Conservation (phyloP, 176 grass and related monocot species). For the Cenchrus fungigraminus region DNA sequence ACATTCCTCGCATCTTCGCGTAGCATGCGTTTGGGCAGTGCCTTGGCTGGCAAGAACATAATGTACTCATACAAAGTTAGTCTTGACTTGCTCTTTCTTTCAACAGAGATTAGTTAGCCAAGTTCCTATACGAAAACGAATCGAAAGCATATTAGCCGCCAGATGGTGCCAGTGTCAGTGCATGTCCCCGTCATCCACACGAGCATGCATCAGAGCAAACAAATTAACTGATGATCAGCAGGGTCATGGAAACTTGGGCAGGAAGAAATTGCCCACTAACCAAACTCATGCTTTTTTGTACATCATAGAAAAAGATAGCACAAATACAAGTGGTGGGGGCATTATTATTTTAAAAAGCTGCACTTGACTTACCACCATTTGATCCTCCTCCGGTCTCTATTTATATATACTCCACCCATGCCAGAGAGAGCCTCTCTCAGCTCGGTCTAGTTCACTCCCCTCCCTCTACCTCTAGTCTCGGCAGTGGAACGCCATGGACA, state of each 20-base stretch:
- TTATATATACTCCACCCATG: not conserved
- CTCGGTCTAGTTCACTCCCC: too few relatives aligned
- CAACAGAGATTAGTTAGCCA: not conserved
- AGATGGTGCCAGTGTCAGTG: not conserved
- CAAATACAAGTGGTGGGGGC: not conserved
- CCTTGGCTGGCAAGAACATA: not conserved
- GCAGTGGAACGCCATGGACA: not conserved
- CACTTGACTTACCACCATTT: not conserved
- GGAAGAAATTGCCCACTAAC: not conserved
- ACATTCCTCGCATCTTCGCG: not conserved
- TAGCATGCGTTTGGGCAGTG: not conserved
- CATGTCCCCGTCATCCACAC: not conserved
- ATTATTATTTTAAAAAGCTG: not conserved
- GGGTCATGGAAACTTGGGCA: not conserved
- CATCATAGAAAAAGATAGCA: not conserved
- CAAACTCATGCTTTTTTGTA: not conserved
- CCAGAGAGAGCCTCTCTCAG: not conserved
- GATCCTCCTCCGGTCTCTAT: not conserved
- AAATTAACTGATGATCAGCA: not conserved
- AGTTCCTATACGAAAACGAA: not conserved
- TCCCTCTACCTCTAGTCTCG: not conserved
- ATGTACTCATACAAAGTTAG: not conserved
- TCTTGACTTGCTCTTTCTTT: not conserved
- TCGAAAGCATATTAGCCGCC: not conserved
- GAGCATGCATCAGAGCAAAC: not conserved